Conservation (phyloP, 2,329 filamentous ascomycete genomes). For the Cryphonectria nitschkei region DNA sequence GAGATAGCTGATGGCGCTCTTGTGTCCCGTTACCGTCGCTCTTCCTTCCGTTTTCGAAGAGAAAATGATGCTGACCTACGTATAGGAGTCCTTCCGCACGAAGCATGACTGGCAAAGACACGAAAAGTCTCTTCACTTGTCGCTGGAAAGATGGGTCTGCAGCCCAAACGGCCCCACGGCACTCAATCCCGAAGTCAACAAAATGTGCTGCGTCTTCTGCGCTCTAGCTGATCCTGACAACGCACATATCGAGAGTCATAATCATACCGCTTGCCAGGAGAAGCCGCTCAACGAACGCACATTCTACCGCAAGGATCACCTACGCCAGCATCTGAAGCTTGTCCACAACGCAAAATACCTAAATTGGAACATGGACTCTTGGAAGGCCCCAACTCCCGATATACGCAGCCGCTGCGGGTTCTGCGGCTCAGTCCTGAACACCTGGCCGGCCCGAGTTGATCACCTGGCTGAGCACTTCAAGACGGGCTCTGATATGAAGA, state of each 20-base stretch:
- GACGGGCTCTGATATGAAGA: slow-evolving; percentile 66
- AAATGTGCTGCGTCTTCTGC: slow-evolving; percentile 63
- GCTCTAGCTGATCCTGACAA: slow-evolving; percentile 58
- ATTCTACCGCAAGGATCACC: slow-evolving; percentile 68
- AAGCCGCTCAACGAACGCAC: slow-evolving; percentile 64
- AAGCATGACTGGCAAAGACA: slow-evolving; percentile 74
- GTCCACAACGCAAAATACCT: slow-evolving; percentile 65
- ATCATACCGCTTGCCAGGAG: slow-evolving; percentile 68
- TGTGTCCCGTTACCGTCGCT: too few species aligned
- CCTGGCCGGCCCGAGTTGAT: slow-evolving; percentile 63
- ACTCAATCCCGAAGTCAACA: slow-evolving; percentile 62
- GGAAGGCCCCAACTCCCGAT: slow-evolving; percentile 63
- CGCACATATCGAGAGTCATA: slow-evolving; percentile 61
- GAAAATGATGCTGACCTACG: slow-evolving; percentile 2
- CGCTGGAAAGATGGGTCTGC: slow-evolving; percentile 68
- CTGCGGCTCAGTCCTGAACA: slow-evolving; percentile 64
- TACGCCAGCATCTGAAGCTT: slow-evolving; percentile 67
- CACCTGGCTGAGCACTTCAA: slow-evolving; percentile 72
- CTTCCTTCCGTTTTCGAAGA: neutral
- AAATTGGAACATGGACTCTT: slow-evolving; percentile 67
- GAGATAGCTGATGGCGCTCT: too few species aligned
- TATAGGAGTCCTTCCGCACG: slow-evolving; percentile 62
- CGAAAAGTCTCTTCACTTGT: slow-evolving; percentile 69
- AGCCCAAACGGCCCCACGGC: slow-evolving; percentile 59
- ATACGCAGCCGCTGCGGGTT: slow-evolving; percentile 69